phyloP scores from a whole-genome alignment of 2,329 filamentous ascomycete genomes.

The Macrophomina tecta region DNA sequence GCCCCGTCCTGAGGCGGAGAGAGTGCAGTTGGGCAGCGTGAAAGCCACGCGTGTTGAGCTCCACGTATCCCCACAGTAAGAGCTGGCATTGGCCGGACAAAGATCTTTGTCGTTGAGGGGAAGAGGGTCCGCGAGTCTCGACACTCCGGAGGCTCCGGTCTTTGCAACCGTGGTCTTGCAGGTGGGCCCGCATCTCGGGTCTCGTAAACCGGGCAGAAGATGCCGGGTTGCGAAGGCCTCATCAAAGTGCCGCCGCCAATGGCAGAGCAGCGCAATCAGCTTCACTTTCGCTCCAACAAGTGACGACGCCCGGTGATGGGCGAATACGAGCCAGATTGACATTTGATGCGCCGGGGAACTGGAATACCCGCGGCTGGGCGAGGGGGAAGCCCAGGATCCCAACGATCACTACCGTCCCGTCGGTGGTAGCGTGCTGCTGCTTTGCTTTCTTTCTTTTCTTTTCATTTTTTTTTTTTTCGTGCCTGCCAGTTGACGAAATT shows the following conservation, averaged over 20 bases:
- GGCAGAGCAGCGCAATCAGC: constrained; percentile 2
- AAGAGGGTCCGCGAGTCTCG: constrained; percentile 9
- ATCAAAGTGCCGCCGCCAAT: constrained; percentile 8
- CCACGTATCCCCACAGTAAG: constrained; percentile 11
- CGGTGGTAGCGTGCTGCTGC: not conserved
- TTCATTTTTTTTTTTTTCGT: not conserved
- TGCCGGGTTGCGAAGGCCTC: constrained; percentile 2
- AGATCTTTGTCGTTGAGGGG: constrained; percentile 21
- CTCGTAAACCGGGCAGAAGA: constrained; percentile 1
- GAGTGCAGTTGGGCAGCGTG: constrained; percentile 1
- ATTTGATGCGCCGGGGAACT: constrained; percentile 14
- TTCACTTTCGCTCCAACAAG: not conserved
- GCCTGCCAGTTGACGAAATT: not conserved
- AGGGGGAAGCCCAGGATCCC: not conserved
- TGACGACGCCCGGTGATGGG: not conserved
- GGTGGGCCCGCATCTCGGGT: constrained; percentile 15
- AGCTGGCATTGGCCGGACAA: constrained; percentile 12
- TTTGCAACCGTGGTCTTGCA: constrained; percentile 13
- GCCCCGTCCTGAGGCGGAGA: constrained; percentile 1
- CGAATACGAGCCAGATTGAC: constrained; percentile 17
- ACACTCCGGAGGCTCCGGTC: constrained; percentile 10
- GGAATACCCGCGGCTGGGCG: constrained; percentile 5
- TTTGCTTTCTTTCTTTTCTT: not conserved
- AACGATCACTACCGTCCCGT: constrained; percentile 1
- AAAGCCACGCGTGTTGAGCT: constrained; percentile 1